phyloP scores from a whole-genome alignment of 352 stramenopile species.

The Globisporangium orthogonon region DNA sequence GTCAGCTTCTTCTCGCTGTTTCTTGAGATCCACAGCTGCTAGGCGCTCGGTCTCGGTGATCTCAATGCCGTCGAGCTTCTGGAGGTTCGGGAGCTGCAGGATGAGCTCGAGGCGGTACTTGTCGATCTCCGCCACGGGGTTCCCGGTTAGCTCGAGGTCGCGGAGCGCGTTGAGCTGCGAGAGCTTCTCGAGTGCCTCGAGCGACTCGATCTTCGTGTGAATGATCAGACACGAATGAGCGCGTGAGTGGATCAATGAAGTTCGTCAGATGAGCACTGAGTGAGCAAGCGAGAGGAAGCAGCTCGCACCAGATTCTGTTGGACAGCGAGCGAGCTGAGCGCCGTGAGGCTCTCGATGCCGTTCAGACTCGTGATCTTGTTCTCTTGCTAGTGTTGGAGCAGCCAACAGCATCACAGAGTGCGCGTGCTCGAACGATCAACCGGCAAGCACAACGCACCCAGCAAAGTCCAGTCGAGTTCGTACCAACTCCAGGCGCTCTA shows the following conservation, averaged over 20 bases:
- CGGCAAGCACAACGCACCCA: too few species aligned
- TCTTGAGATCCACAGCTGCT: constrained; percentile 47
- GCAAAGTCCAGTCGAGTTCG: neutral
- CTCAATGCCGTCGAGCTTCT: constrained; percentile 47
- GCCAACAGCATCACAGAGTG: neutral
- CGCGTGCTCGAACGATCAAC: too few species aligned
- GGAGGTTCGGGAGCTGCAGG: constrained; percentile 40
- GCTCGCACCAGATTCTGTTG: constrained; percentile 54
- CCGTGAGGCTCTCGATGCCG: constrained; percentile 42
- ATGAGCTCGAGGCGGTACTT: constrained; percentile 52
- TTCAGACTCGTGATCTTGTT: constrained; percentile 57
- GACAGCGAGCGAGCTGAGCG: constrained; percentile 36
- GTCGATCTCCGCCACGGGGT: constrained; percentile 43
- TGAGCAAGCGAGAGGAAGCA: neutral
- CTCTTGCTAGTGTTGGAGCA: constrained; percentile 31
- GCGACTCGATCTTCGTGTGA: constrained; percentile 34
- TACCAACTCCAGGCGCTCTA: constrained; percentile 53
- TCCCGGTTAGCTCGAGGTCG: constrained; percentile 43
- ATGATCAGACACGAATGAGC: too few species aligned
- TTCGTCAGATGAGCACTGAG: neutral
- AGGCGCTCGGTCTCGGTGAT: constrained; percentile 63
- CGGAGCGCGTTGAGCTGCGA: constrained; percentile 28
- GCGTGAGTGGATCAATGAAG: neutral
- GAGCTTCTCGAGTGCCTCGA: constrained; percentile 44
- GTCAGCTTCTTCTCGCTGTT: constrained; percentile 29